phyloP scores from a whole-genome alignment of 176 grass and related monocot genomes.

The Lolium rigidum region DNA sequence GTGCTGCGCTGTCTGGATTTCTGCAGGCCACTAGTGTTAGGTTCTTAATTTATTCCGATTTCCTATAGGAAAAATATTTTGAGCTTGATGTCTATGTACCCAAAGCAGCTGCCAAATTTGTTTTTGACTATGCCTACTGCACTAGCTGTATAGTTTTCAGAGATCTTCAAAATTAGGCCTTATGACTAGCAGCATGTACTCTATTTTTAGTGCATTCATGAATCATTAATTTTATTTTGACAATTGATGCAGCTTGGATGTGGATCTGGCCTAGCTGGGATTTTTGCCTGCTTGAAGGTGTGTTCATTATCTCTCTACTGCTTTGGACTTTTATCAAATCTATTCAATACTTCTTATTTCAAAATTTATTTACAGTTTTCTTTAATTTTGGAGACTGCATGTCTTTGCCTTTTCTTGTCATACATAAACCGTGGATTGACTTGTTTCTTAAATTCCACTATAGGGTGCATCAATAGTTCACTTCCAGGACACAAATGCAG shows the following conservation, averaged over 20 bases:
- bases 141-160: constrained; percentile 20
- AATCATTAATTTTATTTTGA: constrained; percentile 35
- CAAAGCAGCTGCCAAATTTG: constrained; percentile 19
- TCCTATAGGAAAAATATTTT: constrained; percentile 6
- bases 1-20: background rate
- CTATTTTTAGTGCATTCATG: background rate
- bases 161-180: background rate
- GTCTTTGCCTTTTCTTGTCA: constrained; percentile 20
- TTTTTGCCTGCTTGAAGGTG: constrained; percentile 94
- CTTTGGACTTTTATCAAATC: constrained; percentile 13
- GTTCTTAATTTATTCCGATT: background rate
- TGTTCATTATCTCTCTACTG: constrained; percentile 34
- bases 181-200: background rate
- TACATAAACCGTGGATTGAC: constrained; percentile 27
- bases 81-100: constrained; percentile 1
- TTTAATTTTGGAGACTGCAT: background rate
- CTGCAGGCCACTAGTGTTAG: constrained; percentile 21
- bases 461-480: constrained; percentile 90
- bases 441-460: constrained; percentile 24
- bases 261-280: constrained; percentile 82
- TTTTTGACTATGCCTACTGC: background rate
- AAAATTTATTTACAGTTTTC: background rate
- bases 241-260: constrained; percentile 83
- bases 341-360: constrained; percentile 26
- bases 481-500: constrained; percentile 93